These are phyloP conservation scores for Cornus controversa DNA, from an alignment of 148 eudicot species.

Conservation along the genomic window DNA sequence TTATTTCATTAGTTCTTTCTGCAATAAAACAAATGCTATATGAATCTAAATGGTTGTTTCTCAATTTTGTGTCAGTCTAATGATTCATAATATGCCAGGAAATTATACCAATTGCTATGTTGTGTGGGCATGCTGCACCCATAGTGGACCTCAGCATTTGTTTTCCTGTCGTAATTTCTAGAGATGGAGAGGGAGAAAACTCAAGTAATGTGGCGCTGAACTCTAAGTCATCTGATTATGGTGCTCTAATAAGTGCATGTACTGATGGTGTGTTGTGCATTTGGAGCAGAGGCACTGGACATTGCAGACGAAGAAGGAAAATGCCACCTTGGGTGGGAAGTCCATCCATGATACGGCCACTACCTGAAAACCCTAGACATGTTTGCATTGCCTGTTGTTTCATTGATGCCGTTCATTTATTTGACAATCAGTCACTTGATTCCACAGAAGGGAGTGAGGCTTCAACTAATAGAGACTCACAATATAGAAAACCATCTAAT, in stretches of 20 bases:
- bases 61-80: conserved; percentile 1
- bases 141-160: conserved; percentile 77
- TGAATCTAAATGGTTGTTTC: neutral
- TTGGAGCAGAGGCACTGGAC: conserved; percentile 93
- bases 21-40: conserved; percentile 3
- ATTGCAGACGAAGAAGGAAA: conserved; percentile 87
- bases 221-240: conserved; percentile 37
- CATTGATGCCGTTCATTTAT: conserved; percentile 32
- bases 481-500: conserved; percentile 43
- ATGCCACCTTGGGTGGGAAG: conserved; percentile 95
- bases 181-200: conserved; percentile 44
- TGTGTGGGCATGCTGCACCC: conserved; percentile 92
- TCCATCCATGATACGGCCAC: conserved; percentile 55
- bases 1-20: neutral
- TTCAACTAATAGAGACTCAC: conserved; percentile 34
- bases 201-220: conserved; percentile 29
- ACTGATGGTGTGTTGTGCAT: conserved; percentile 89
- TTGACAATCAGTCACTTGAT: conserved; percentile 42
- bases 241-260: conserved; percentile 86
- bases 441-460: conserved; percentile 40
- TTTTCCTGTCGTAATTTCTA: conserved; percentile 53
- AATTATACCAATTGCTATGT: conserved; percentile 73
- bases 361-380: conserved; percentile 82
- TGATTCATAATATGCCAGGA: conserved; percentile 48
- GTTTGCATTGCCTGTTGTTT: conserved; percentile 68